These are phyloP conservation scores for Aspergillus wentii DNA, from an alignment of 495 filamentous ascomycete species.

Conservation along the genomic window DNA sequence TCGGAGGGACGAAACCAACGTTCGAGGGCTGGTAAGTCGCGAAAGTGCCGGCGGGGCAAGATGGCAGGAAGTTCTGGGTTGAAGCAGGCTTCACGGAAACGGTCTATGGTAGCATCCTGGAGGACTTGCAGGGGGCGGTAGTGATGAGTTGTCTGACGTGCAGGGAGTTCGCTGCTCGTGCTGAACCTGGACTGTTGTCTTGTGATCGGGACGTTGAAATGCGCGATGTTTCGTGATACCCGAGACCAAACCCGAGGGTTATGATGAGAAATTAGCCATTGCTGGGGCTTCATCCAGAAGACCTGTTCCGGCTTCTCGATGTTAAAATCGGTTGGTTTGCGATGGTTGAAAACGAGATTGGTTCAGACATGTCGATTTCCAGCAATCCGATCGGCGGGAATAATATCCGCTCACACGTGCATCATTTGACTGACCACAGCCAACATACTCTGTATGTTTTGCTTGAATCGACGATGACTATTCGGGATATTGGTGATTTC, in stretches of 20 bases:
- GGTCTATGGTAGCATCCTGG: constrained; percentile 25
- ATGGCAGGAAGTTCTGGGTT: constrained; percentile 38
- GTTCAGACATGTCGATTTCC: too few relatives aligned
- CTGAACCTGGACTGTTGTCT: too few relatives aligned
- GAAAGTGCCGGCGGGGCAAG: constrained; percentile 41
- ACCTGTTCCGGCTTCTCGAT: constrained; percentile 2
- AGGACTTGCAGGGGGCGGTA: constrained; percentile 30
- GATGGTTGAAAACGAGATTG: too few relatives aligned
- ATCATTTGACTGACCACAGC: too few relatives aligned
- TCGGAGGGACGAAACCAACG: constrained; percentile 46
- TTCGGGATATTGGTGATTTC: too few relatives aligned
- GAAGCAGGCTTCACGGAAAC: constrained; percentile 48
- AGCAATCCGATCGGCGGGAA: too few relatives aligned
- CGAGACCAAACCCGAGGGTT: constrained; percentile 11
- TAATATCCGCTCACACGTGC: too few relatives aligned
- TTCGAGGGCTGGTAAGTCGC: constrained; percentile 41
- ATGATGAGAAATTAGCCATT: constrained; percentile 12
- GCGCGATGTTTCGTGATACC: not conserved
- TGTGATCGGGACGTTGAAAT: too few relatives aligned
- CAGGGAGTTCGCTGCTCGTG: not conserved
- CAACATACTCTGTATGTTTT: too few relatives aligned
- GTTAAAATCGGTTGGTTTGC: not conserved
- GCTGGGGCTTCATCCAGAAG: constrained; percentile 28
- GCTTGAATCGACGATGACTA: too few relatives aligned
- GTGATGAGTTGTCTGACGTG: constrained; percentile 4